Evolutionary conservation across 2,329 filamentous ascomycete species (phyloP), one percentile per base, ranked within the genome.

Genomic region (Nigrospora osmanthi): DNA sequence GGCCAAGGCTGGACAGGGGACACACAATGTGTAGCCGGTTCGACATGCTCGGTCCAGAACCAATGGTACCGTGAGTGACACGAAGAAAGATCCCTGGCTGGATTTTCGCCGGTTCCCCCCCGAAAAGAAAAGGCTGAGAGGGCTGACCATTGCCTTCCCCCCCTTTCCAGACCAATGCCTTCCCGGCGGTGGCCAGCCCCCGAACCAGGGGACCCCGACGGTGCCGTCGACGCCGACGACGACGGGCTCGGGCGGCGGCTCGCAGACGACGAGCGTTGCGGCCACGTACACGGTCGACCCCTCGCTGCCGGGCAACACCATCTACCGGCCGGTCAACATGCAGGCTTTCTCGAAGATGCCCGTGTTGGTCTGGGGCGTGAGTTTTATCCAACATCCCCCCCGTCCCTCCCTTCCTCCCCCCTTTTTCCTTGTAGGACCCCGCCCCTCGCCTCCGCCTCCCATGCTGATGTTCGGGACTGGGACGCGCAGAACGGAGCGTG

Each of bases 241-340:
- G 4, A 28, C 23, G 23, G 23, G 14, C n/a, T 28, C 23, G 9
- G 31, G 39, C 39, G 31, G 39, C 39, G 39, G 39, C 15, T 41
- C 39, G 31, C 28, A 32, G 31, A 34, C 39, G 12, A 41, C 39
- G 10, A 33, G 28, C 11, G 39, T 41, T 4, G 11, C 28, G 11
- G 39, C 39, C n/a, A 41, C 31, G 6, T 32, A 32, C 28, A 32
- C 28, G n/a, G 39, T 41, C 1, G 39, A 41, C 31, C 28, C 31
- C 6, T 17, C 39, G 13, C 39, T 41, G 15, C 39, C 39, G 30
- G 39, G 33, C 30, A 28, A 41, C 39, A 41, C 39, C 39, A 41
- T 41, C 39, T 41, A 33, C 39, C 39, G 39, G n/a, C 39, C 39
- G 28, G 39, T 41, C 30, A 30, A 41, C 39, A 41, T 41, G 39